Conservation (phyloP, 768 basidiomycete species). For the Mrakia frigida region DNA sequence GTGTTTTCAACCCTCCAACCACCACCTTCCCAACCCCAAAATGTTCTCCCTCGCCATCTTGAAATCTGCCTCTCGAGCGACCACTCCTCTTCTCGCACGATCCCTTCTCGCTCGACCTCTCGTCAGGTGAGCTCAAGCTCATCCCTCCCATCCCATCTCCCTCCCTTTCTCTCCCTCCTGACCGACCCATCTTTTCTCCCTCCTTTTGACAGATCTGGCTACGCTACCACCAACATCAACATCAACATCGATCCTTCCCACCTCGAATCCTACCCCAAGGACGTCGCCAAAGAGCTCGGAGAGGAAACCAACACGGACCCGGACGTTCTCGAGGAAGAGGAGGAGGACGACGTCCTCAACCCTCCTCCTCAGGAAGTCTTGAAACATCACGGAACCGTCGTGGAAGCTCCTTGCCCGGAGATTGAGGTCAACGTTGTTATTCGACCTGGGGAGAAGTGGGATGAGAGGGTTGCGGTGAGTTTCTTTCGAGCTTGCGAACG, state of each 20-base stretch:
- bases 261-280: no score
- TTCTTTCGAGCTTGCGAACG: no score
- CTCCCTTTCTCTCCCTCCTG: slow-evolving; percentile 47
- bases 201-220: slow-evolving; percentile 39
- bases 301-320: slow-evolving; percentile 9
- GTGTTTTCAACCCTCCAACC: background rate
- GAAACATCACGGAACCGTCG: no score
- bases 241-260: slow-evolving; percentile 46
- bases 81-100: slow-evolving; percentile 48
- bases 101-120: slow-evolving; percentile 44
- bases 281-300: background rate
- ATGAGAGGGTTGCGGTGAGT: background rate
- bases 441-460: background rate
- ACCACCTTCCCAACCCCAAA: background rate
- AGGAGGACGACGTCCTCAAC: background rate
- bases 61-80: background rate
- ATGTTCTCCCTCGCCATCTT: no score
- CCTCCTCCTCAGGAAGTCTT: background rate
- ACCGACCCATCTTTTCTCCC: slow-evolving; percentile 60
- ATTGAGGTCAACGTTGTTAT: background rate
- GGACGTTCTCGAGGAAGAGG: background rate
- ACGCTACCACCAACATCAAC: slow-evolving; percentile 54
- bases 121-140: background rate
- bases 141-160: background rate
- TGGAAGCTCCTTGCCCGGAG: background rate